These are phyloP conservation scores for Ascocoryne sarcoides DNA, from an alignment of 2,329 filamentous ascomycete species.

Conservation along the genomic window DNA sequence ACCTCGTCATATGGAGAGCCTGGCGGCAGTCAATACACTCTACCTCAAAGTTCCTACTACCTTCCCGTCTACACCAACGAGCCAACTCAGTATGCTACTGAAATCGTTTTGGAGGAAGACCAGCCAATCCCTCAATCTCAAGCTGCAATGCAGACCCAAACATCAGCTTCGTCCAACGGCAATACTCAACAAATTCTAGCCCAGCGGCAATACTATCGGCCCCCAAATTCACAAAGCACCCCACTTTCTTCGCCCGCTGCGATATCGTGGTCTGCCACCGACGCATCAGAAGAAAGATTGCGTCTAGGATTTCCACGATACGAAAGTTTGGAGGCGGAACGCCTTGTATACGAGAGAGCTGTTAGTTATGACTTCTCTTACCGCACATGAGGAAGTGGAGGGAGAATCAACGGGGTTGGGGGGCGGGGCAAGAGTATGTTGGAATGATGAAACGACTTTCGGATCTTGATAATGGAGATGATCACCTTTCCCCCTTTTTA, in stretches of 20 bases:
- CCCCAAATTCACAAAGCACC: neutral
- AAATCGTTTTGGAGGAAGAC: neutral
- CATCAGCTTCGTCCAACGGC: neutral
- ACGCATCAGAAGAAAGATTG: constrained; percentile 7
- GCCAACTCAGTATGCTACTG: neutral
- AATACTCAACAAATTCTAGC: neutral
- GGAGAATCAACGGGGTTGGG: too few relatives aligned
- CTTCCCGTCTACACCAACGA: neutral
- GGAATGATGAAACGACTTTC: too few relatives aligned
- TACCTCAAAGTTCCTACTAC: neutral
- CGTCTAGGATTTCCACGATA: constrained; percentile 7
- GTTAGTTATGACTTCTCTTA: too few relatives aligned
- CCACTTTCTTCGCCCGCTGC: neutral
- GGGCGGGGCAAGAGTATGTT: too few relatives aligned
- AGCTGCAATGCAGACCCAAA: too few relatives aligned
- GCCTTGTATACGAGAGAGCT: constrained; percentile 1
- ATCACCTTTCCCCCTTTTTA: too few relatives aligned
- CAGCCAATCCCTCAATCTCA: neutral
- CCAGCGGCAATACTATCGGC: neutral
- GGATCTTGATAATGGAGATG: too few relatives aligned
- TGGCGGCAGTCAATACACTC: too few relatives aligned
- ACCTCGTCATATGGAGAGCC: too few relatives aligned
- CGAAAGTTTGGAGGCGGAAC: constrained; percentile 2
- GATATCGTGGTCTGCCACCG: constrained; percentile 1
- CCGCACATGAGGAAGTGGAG: too few relatives aligned